Base-by-base conservation (phyloP, 2,329 filamentous ascomycete species). In the Scedosporium boydii region DNA sequence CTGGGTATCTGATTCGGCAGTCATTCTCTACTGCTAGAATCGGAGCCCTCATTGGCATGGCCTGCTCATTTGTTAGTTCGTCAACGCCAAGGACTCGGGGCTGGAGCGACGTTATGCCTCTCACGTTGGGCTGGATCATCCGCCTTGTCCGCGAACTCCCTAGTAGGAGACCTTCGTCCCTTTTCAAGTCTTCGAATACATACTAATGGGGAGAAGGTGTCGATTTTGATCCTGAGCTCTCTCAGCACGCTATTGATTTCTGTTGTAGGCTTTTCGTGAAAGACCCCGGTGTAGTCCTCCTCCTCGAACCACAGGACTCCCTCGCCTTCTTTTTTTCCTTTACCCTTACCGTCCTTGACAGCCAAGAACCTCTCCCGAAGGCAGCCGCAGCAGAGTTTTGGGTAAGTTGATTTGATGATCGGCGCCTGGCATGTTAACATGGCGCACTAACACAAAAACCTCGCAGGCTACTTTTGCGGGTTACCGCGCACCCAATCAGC, bases 281-380 rank as follows among this genome's bases (percentile, higher is more conserved):
- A 62, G 82, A 86, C 62, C 79, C 86, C 0, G 75, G 78, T n/a
- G 78, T 88, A 6, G 75, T 93, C 4, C 79, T 91, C 58, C 75
- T 73, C 4, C 74, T 84, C 7, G 81, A 87, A 60, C 78, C 84
- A 3, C 72, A 79, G 10, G 78, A 82, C 1, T 78, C 81, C 10
- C 78, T 88, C 1, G 85, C 88, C 63, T 84, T 81, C 67, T 82
- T 91, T 64, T 88, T 96, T 68, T 75, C 87, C 61, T 93, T 93
- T 68, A 83, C 86, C 0, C 76, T 95, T 12, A 82, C 84, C 67
- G 86, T 90, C 6, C 75, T 96, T 6, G 82, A 87, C 53, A 87
- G 87, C 12, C 84, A 81, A 34, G 90, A 95, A 64, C 86, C 88
- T 0, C 76, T 96, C 9, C 88, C 90, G 0, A 96, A 95, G 74